phyloP scores from a whole-genome alignment of 2,329 filamentous ascomycete species.

The Chaetomium strumarium region DNA sequence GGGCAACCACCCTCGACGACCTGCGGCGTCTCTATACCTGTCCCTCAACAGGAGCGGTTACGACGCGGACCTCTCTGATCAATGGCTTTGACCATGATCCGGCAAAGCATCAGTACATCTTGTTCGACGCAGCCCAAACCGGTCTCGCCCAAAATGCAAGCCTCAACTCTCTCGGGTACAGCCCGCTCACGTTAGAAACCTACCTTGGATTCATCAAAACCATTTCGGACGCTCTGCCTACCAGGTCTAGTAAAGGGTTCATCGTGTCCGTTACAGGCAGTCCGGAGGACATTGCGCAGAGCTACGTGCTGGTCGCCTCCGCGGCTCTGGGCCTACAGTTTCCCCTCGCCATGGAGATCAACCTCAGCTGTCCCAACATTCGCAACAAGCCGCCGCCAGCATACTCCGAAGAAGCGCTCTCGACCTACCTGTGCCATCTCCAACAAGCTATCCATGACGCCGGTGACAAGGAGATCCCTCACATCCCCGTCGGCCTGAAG shows the following conservation, averaged over 20 bases:
- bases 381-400: slow-evolving; percentile 62
- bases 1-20: slow-evolving; percentile 62
- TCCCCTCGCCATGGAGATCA: slow-evolving; percentile 65
- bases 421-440: slow-evolving; percentile 49
- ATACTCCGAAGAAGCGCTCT: slow-evolving; percentile 50
- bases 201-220: slow-evolving; percentile 55
- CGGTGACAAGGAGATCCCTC: slow-evolving; percentile 1
- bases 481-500: slow-evolving; percentile 57
- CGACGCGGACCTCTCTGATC: slow-evolving; percentile 63
- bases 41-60: slow-evolving; percentile 64
- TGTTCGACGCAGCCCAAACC: slow-evolving; percentile 45
- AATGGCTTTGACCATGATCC: slow-evolving; percentile 59
- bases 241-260: slow-evolving; percentile 46
- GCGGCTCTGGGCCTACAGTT: slow-evolving; percentile 36
- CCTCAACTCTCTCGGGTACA: slow-evolving; percentile 71
- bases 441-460: slow-evolving; percentile 27
- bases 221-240: slow-evolving; percentile 31
- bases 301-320: slow-evolving; percentile 46
- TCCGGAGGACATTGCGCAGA: slow-evolving; percentile 48
- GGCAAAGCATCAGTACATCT: slow-evolving; percentile 56
- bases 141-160: slow-evolving; percentile 32
- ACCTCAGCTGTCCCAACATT: slow-evolving; percentile 76
- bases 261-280: slow-evolving; percentile 67
- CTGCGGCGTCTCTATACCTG: slow-evolving; percentile 56
- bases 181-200: slow-evolving; percentile 51